Conservation (phyloP, 306 rosid genomes). For the Lagenaria siceraria region DNA sequence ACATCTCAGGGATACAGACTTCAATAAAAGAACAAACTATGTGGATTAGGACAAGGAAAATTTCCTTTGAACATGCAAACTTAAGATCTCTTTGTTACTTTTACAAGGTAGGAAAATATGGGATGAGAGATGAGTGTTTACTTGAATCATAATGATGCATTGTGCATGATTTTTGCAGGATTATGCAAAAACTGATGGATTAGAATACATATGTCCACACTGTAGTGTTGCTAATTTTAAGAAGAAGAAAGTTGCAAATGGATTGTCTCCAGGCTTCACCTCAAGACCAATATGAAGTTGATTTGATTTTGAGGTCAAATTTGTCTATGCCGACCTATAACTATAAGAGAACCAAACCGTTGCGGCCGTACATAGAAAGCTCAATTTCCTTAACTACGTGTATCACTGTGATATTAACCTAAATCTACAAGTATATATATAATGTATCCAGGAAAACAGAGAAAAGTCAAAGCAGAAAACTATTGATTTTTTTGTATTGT, state of each 20-base stretch:
- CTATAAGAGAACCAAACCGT: background rate
- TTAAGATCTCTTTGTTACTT: background rate
- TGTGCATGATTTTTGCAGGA: constrained; percentile 44
- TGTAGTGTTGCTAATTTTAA: constrained; percentile 85
- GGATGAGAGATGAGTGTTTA: background rate
- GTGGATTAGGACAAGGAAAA: background rate
- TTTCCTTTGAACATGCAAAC: background rate
- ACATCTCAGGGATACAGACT: background rate
- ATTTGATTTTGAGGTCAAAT: background rate
- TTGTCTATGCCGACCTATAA: background rate
- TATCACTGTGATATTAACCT: background rate
- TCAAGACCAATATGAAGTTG: constrained; percentile 2
- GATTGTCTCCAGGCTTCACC: constrained; percentile 48
- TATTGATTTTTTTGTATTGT: background rate
- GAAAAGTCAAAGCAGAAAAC: background rate
- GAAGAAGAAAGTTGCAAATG: constrained; percentile 69
- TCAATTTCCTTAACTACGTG: background rate
- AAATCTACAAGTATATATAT: background rate
- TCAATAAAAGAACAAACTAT: background rate
- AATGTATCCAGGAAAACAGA: background rate
- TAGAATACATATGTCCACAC: constrained; percentile 94
- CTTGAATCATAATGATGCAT: background rate
- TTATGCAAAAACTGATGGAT: constrained; percentile 97
- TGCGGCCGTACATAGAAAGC: background rate
- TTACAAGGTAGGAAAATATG: background rate